Percentiles rank a stretch among this genome's conserved stretches.
Conservation (phyloP, 2,329 filamentous ascomycete species). For the Tolypocladium capitatum region DNA sequence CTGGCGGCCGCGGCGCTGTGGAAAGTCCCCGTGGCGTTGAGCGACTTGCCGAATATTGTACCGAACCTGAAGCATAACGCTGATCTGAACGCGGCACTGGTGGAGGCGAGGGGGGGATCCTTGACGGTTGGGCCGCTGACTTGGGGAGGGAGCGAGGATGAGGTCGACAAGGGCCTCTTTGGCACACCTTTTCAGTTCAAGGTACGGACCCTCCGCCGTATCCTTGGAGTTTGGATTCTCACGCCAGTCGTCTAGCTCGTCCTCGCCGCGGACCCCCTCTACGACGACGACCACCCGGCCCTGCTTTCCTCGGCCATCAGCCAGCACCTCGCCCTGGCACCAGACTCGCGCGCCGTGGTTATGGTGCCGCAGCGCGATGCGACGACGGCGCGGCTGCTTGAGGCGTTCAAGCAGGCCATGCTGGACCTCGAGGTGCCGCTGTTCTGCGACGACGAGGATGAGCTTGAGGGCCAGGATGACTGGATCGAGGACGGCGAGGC, state of each 20-base stretch:
- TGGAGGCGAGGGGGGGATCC: conserved; percentile 41
- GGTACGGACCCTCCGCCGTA: conserved; percentile 13
- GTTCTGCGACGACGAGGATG: conserved; percentile 44
- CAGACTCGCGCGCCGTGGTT: conserved; percentile 53
- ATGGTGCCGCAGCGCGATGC: conserved; percentile 71
- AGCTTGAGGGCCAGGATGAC: conserved; percentile 57
- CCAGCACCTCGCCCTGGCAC: conserved; percentile 46
- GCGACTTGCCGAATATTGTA: conserved; percentile 74
- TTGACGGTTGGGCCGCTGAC: conserved; percentile 56
- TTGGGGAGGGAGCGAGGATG: conserved; percentile 47
- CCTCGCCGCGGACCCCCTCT: conserved; percentile 75
- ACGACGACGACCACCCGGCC: conserved; percentile 68
- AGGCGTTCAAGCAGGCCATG: conserved; percentile 52
- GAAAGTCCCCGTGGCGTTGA: conserved; percentile 54
- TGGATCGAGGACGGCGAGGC: conserved; percentile 46
- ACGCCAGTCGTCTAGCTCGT: conserved; percentile 40
- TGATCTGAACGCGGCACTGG: conserved; percentile 43
- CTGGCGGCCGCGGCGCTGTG: conserved; percentile 68
- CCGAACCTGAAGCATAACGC: conserved; percentile 69
- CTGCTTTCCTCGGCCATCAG: conserved; percentile 60
- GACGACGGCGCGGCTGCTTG: conserved; percentile 48
- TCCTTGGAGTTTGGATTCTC: background rate
- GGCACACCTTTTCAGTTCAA: conserved; percentile 36
- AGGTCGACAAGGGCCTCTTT: conserved; percentile 31
- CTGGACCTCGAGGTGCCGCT: conserved; percentile 29